Evolutionary conservation across 495 filamentous ascomycete genomes (phyloP).

Genomic region (Cercophora sp.): DNA sequence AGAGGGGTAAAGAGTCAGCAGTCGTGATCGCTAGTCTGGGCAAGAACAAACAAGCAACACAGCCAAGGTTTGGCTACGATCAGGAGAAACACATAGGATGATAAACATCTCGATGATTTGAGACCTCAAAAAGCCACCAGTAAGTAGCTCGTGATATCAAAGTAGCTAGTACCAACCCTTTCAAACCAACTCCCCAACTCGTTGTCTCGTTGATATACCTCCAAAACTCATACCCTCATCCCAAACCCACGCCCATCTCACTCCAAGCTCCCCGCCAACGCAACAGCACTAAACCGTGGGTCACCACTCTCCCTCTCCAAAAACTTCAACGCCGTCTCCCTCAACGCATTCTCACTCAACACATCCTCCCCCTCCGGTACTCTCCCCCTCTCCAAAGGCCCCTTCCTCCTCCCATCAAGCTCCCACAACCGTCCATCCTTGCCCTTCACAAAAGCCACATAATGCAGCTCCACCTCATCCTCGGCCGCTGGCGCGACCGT

Average conservation of each 20-base stretch:
- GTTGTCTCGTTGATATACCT: too few relatives aligned
- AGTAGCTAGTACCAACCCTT: too few relatives aligned
- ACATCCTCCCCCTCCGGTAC: slow-evolving; percentile 60
- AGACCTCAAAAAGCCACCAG: too few relatives aligned
- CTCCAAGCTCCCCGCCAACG: slow-evolving; percentile 62
- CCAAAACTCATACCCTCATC: not conserved
- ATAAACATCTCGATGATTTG: too few relatives aligned
- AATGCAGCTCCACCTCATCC: slow-evolving; percentile 72
- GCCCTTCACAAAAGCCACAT: slow-evolving; percentile 79
- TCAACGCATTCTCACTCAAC: slow-evolving; percentile 61
- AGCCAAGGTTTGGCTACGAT: too few relatives aligned
- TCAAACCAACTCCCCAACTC: too few relatives aligned
- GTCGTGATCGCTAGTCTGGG: too few relatives aligned
- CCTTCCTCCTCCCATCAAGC: slow-evolving; percentile 74
- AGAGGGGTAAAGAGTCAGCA: too few relatives aligned
- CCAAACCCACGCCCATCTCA: slow-evolving; percentile 22
- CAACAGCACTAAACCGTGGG: slow-evolving; percentile 69
- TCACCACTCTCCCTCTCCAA: slow-evolving; percentile 64
- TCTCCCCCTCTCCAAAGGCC: slow-evolving; percentile 57
- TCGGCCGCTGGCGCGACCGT: slow-evolving; percentile 64
- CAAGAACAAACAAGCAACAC: too few relatives aligned
- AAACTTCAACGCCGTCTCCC: slow-evolving; percentile 57
- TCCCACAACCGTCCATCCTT: slow-evolving; percentile 71
- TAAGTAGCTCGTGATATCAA: too few relatives aligned
- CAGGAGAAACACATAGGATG: too few relatives aligned